Conservation (phyloP, 2,329 filamentous ascomycete genomes). For the Fusarium pseudocircinatum region DNA sequence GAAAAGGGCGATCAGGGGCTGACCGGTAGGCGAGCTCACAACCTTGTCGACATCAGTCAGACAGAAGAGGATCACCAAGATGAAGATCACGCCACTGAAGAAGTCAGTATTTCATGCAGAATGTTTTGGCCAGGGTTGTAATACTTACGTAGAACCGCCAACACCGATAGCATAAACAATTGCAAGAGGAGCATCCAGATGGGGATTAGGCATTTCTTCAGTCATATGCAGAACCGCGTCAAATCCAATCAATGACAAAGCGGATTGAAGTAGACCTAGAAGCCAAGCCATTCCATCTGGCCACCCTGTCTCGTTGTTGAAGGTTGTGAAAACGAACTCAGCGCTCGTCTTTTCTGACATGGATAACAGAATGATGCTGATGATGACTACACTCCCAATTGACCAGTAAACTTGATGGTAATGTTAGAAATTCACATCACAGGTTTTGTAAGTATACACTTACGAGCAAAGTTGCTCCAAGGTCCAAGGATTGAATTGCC, state of each 20-base stretch:
- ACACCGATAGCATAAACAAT: neutral
- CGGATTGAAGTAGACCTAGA: neutral
- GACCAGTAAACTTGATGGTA: neutral
- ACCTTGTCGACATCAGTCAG: neutral
- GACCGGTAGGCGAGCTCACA: neutral
- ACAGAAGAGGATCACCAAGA: neutral
- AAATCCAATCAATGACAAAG: neutral
- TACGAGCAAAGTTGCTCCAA: neutral
- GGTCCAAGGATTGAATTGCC: neutral
- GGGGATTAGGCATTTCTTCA: neutral
- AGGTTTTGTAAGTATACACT: fast-evolving
- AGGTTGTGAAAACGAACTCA: neutral
- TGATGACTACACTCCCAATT: neutral
- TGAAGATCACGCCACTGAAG: neutral
- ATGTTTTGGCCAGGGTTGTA: fast-evolving
- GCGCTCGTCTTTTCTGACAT: neutral
- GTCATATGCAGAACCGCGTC: neutral
- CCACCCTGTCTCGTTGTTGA: neutral
- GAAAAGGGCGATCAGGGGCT: neutral
- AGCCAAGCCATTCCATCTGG: neutral
- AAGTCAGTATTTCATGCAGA: neutral
- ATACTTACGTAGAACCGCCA: neutral
- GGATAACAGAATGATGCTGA: neutral
- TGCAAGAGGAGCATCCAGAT: neutral
- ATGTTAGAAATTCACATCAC: neutral